These are phyloP conservation scores for Komagataella populi DNA, from an alignment of 805 yeast species.

Conservation along the genomic window DNA sequence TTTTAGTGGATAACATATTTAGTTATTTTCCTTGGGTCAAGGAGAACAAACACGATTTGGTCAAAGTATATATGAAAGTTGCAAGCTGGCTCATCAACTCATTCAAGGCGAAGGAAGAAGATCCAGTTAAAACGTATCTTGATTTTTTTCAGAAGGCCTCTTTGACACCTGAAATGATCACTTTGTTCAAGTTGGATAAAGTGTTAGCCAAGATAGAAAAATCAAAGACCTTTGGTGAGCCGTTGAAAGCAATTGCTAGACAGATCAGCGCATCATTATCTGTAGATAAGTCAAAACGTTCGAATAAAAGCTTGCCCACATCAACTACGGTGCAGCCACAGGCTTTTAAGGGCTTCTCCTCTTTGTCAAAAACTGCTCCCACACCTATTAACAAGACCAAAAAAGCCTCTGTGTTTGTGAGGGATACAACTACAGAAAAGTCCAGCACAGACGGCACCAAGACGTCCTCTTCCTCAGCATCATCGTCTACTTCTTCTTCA, in stretches of 20 bases:
- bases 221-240: neutral
- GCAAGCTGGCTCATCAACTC: neutral
- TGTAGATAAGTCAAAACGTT: neutral
- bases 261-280: neutral
- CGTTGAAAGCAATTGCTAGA: neutral
- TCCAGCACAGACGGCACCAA: neutral
- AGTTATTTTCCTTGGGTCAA: neutral
- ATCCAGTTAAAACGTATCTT: neutral
- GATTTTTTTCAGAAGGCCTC: neutral
- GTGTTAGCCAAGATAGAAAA: neutral
- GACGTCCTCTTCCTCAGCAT: neutral
- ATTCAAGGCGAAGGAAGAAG: neutral
- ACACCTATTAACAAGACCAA: neutral
- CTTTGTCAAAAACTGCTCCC: neutral
- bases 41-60: neutral
- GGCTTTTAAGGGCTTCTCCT: neutral
- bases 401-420: neutral
- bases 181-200: neutral
- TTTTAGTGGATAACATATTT: neutral
- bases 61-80: neutral
- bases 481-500: neutral
- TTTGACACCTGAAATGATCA: neutral
- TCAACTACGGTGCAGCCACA: neutral
- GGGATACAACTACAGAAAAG: neutral
- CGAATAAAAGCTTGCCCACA: neutral